Base-by-base conservation (phyloP, 805 yeast species). In the Saturnispora galanensis region DNA sequence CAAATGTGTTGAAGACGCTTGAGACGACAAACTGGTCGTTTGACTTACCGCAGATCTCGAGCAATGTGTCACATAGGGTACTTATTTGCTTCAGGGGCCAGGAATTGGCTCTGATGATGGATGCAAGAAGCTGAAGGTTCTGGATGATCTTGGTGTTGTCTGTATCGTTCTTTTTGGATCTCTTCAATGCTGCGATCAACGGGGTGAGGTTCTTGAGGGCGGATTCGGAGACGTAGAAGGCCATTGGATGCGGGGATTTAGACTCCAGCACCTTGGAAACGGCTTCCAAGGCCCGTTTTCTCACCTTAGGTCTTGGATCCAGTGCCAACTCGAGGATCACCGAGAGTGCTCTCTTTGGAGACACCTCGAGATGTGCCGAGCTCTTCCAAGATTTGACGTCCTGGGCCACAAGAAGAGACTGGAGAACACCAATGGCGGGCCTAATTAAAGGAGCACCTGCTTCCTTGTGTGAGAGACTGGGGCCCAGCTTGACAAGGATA, bases 271-370 rank as follows among this genome's bases (percentile, higher is more conserved):
- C 67, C 3, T 69, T 72, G 40, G 71, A 65, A n/a, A 93, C 72
- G 2, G 97, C 84, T 47, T 93, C 98, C 56, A 81, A 83, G 1
- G 97, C 95, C 68, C 97, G 81, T 74, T 84, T 86, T 62, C 98
- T 78, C 10, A 93, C 95, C 56, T 93, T 93, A 32, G 98, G 98
- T 59, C 97, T 77, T 38, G 84, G 82, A 63, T 93, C 97, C 36
- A 85, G 65, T 0, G 90, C 77, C 49, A 87, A 70, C 59, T 84
- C 87, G 47, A 89, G 64, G 47, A 89, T 64, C 38, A 90, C 95
- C 34, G 74, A 72, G 47, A 88, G 65, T 36, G 93, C 96, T 69
- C 94, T 76, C 57, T 74, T 77, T 41, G 96, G 95, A n/a, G 84
- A 76, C 48, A 69, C 69, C 50, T 63, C 74, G 63, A 64, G 64